phyloP scores from a whole-genome alignment of 1,139 yeast species.

The Torulaspora pretoriensis region DNA sequence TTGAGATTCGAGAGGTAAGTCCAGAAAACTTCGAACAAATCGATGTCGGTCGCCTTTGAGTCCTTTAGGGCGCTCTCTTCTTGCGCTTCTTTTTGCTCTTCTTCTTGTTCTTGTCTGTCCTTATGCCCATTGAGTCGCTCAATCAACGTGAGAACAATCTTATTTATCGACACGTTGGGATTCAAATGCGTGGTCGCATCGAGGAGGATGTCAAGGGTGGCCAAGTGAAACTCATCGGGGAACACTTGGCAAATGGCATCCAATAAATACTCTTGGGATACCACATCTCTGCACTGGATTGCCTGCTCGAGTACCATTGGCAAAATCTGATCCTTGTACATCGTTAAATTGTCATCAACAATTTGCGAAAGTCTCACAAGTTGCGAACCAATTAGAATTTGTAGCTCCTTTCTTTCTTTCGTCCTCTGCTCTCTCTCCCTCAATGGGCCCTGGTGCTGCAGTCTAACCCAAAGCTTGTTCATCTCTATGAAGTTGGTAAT shows the following conservation, averaged over 20 bases:
- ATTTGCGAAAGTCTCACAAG: constrained; percentile 84
- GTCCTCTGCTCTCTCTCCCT: constrained; percentile 72
- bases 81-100: constrained; percentile 7
- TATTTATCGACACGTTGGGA: constrained; percentile 65
- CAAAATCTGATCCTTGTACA: constrained; percentile 61
- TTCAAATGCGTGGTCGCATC: constrained; percentile 63
- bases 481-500: constrained; percentile 88
- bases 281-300: constrained; percentile 83
- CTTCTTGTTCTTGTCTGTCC: constrained; percentile 37
- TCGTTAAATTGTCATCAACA: constrained; percentile 57
- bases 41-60: constrained; percentile 9
- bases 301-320: constrained; percentile 87
- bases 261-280: constrained; percentile 85
- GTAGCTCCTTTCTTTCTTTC: constrained; percentile 80
- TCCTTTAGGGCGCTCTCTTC: constrained; percentile 3
- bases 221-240: constrained; percentile 86
- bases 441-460: constrained; percentile 94
- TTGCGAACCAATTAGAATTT: constrained; percentile 88
- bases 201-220: constrained; percentile 64
- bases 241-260: constrained; percentile 92
- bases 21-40: constrained; percentile 62
- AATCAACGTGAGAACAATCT: constrained; percentile 63
- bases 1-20: constrained; percentile 53
- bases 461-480: constrained; percentile 96
- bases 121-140: constrained; percentile 66